Percentiles rank a stretch among this genome's conserved stretches.
These are phyloP conservation scores for Stipa capillata DNA, from an alignment of 176 grass and related monocot genomes.

Conservation along the genomic window DNA sequence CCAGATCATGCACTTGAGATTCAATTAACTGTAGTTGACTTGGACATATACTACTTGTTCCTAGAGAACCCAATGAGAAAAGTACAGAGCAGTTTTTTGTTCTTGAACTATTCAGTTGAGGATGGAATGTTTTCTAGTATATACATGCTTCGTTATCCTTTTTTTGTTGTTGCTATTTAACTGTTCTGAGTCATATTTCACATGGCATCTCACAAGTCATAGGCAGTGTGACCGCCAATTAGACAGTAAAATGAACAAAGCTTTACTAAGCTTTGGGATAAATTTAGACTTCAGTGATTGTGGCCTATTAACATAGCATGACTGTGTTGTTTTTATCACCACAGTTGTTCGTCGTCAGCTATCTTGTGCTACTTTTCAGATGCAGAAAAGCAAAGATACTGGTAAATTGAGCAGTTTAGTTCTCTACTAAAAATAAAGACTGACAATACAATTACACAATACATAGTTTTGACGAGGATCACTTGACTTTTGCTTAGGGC, in stretches of 20 bases:
- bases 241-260: neutral
- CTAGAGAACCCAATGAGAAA: neutral
- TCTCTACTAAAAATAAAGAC: slow-evolving; percentile 1
- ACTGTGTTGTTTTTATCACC: neutral
- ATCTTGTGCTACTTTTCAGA: neutral
- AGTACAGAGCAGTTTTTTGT: neutral
- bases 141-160: neutral
- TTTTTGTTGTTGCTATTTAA: neutral
- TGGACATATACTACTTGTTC: neutral
- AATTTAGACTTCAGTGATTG: neutral
- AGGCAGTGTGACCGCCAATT: neutral
- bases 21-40: neutral
- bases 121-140: neutral
- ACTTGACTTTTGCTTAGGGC: neutral
- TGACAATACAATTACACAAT: slow-evolving; percentile 12
- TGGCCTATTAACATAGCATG: neutral
- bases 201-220: neutral
- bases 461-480: neutral
- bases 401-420: slow-evolving; percentile 19
- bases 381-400: slow-evolving; percentile 1
- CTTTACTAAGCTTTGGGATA: neutral
- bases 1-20: neutral
- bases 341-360: neutral
- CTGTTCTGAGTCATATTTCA: slow-evolving; percentile 1
- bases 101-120: neutral